phyloP scores from a whole-genome alignment of 2,329 filamentous ascomycete species.

The Graphilbum fragrans region DNA sequence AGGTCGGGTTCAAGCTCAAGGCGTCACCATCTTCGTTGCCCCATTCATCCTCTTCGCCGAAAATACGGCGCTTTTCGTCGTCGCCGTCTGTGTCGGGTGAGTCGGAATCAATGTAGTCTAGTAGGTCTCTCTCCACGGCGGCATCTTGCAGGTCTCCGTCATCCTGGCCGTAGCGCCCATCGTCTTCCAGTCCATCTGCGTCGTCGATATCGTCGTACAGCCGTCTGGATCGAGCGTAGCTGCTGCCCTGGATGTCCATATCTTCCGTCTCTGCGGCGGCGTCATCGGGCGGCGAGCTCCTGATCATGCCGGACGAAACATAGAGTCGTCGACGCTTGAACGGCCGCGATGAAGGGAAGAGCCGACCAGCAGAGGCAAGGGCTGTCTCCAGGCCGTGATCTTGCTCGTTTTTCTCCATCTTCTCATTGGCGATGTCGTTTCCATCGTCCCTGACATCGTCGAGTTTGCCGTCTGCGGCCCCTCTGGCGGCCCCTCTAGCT shows the following conservation, averaged over 20 bases:
- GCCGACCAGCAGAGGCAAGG: background rate
- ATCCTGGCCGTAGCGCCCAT: constrained; percentile 1
- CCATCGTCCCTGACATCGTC: background rate
- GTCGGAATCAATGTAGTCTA: constrained; percentile 4
- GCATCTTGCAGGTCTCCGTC: background rate
- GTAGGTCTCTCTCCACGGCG: background rate
- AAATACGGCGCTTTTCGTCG: too few relatives aligned
- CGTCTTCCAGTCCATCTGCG: background rate
- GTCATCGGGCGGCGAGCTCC: background rate
- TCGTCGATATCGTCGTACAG: constrained; percentile 1
- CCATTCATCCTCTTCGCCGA: too few relatives aligned
- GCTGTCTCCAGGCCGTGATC: background rate
- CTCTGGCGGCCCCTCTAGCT: background rate
- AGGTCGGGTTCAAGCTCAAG: too few relatives aligned
- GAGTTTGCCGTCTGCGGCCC: background rate
- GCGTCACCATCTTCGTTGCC: too few relatives aligned
- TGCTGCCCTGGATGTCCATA: background rate
- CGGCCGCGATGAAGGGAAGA: constrained; percentile 2
- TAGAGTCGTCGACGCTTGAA: constrained; percentile 8
- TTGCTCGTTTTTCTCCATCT: background rate
- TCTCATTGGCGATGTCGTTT: background rate
- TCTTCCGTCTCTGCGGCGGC: background rate
- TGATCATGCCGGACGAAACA: constrained; percentile 1
- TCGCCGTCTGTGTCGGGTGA: background rate
- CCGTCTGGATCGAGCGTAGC: background rate